A percentile compares a stretch with the other conserved stretches of the same genome.
Evolutionary conservation across 164 flowering plant genomes (phyloP).

Genomic region (Euptelea pleiosperma): DNA sequence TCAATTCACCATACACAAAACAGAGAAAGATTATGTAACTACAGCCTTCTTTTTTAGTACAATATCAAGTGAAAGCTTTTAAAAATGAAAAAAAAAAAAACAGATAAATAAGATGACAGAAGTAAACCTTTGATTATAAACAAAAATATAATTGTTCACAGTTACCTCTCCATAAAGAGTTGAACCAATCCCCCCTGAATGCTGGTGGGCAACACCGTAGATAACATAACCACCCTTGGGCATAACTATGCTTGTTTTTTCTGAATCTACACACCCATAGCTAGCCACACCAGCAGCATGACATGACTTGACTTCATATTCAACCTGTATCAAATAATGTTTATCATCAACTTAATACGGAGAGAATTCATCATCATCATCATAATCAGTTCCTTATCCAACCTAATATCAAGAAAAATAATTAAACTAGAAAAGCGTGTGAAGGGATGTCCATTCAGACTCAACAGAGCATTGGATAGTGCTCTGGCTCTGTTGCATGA

Average conservation of each 20-base stretch:
- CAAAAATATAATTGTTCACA: not conserved
- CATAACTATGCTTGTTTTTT: conserved; percentile 34
- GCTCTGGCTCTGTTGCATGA: too few species aligned
- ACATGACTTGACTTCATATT: conserved; percentile 49
- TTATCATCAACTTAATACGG: not conserved
- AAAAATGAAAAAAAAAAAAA: too few species aligned
- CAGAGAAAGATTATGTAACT: not conserved
- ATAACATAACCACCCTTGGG: conserved; percentile 64
- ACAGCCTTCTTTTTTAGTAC: not conserved
- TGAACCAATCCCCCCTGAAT: conserved; percentile 58
- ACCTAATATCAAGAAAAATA: too few species aligned
- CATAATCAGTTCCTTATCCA: too few species aligned
- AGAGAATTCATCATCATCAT: too few species aligned
- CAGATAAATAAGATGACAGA: not conserved
- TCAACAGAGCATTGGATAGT: too few species aligned
- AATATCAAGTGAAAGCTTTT: too few species aligned
- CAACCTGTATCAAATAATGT: conserved; percentile 34
- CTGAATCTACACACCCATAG: conserved; percentile 32
- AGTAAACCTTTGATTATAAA: not conserved
- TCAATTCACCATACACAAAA: conserved; percentile 7
- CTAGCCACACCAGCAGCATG: conserved; percentile 11
- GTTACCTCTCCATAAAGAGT: conserved; percentile 61
- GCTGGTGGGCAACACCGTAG: conserved; percentile 78
- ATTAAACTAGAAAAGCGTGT: not conserved
- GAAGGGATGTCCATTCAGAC: too few species aligned